Evolutionary conservation across 305 asterid species (phyloP).

Genomic region (Fraxinus angustifolia): DNA sequence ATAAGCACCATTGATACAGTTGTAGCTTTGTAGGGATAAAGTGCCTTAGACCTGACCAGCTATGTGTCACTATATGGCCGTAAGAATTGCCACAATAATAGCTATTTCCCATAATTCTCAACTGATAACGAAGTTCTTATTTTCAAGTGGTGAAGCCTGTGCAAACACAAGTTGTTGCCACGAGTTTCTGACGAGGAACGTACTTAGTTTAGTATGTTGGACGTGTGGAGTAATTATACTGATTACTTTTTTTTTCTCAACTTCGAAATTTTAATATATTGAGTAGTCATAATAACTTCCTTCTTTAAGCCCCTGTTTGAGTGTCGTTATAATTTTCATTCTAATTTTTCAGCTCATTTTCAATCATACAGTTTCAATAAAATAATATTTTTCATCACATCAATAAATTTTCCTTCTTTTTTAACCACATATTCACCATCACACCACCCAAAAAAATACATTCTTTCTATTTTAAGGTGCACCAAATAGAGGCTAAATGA

Average conservation of each 20-base stretch:
- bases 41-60: neutral
- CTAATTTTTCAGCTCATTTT: no score
- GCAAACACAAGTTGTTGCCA: neutral
- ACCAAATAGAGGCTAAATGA: neutral
- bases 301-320: neutral
- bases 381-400: no score
- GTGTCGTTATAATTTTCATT: no score
- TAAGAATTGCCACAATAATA: neutral
- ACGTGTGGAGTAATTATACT: neutral
- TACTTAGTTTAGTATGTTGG: neutral
- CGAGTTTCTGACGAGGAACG: neutral
- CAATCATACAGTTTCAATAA: no score
- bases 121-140: neutral
- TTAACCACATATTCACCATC: no score
- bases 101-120: constrained; percentile 16
- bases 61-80: constrained; percentile 5
- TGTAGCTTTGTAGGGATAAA: neutral
- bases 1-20: neutral
- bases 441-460: no score
- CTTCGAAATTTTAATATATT: neutral
- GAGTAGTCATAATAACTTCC: neutral
- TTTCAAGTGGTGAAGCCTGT: neutral
- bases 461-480: no score
- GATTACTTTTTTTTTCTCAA: neutral
- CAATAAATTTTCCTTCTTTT: no score